Evolutionary conservation across 768 basidiomycete species (phyloP).

Genomic region (Lyophyllum decastes): DNA sequence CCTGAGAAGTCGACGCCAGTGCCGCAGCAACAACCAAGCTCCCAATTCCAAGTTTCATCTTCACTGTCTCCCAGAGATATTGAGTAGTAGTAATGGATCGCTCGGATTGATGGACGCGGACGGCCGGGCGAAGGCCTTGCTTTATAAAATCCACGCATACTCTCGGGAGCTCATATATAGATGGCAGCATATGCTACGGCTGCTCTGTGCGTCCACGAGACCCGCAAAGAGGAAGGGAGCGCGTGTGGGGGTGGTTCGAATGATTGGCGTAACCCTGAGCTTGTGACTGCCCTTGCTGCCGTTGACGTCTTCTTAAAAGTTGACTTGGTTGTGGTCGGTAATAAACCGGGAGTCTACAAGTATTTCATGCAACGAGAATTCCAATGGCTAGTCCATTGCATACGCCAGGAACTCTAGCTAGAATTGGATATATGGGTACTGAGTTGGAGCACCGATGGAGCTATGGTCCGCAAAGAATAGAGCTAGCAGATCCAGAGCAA

Average conservation of each 20-base stretch:
- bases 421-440: not conserved
- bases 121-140: not conserved
- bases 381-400: not conserved
- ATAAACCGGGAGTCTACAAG: not conserved
- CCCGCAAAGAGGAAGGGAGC: not conserved
- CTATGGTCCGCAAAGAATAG: not conserved
- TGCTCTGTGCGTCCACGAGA: slow-evolving; percentile 12
- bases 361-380: not conserved
- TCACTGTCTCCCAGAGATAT: slow-evolving; percentile 13
- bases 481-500: not conserved
- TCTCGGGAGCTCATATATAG: slow-evolving; percentile 14
- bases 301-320: not conserved
- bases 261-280: not conserved
- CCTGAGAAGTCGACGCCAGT: slow-evolving; percentile 26
- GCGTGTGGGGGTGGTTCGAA: not conserved
- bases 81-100: not conserved
- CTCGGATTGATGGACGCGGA: not conserved
- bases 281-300: not conserved
- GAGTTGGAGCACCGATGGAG: not conserved
- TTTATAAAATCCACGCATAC: slow-evolving; percentile 16
- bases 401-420: not conserved
- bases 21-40: slow-evolving; percentile 25
- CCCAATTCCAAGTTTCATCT: slow-evolving; percentile 23
- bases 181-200: slow-evolving; percentile 18
- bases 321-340: not conserved